A percentile compares a stretch with the other conserved stretches of the same genome.
Evolutionary conservation across 441 rosid species (phyloP).

Genomic region (Geranium incanum): DNA sequence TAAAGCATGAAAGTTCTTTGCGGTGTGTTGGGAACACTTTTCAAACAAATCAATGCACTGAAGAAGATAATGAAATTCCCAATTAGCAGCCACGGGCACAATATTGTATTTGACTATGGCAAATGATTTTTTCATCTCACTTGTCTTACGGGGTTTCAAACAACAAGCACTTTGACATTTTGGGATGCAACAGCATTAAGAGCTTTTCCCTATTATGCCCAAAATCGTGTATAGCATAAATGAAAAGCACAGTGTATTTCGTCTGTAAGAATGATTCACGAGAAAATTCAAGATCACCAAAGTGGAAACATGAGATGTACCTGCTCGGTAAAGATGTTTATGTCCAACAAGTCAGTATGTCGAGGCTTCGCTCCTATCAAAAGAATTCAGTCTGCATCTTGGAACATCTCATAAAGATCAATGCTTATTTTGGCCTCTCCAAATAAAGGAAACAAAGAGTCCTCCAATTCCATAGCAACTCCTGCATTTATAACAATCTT

Average conservation of each 20-base stretch:
- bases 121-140: slow-evolving; percentile 40
- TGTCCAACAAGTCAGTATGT: slow-evolving; percentile 76
- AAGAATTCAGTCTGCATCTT: slow-evolving; percentile 94
- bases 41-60: slow-evolving; percentile 7
- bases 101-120: background rate
- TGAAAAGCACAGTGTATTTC: no score
- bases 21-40: background rate
- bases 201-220: slow-evolving; percentile 61
- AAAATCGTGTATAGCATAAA: background rate
- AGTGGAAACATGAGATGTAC: slow-evolving; percentile 21
- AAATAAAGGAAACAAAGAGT: slow-evolving; percentile 79
- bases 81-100: background rate
- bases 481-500: slow-evolving; percentile 33
- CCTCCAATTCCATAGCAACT: slow-evolving; percentile 98
- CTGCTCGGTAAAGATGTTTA: slow-evolving; percentile 88
- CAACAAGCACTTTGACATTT: slow-evolving; percentile 81
- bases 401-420: slow-evolving; percentile 66
- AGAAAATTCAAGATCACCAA: background rate
- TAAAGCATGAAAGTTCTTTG: slow-evolving; percentile 2
- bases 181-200: slow-evolving; percentile 86
- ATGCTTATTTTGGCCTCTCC: slow-evolving; percentile 84
- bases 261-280: background rate
- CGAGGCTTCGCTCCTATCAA: slow-evolving; percentile 95
- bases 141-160: slow-evolving; percentile 95
- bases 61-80: slow-evolving; percentile 14